Evolutionary conservation across 345 rosid species (phyloP).

Genomic region (Balakata baccata): DNA sequence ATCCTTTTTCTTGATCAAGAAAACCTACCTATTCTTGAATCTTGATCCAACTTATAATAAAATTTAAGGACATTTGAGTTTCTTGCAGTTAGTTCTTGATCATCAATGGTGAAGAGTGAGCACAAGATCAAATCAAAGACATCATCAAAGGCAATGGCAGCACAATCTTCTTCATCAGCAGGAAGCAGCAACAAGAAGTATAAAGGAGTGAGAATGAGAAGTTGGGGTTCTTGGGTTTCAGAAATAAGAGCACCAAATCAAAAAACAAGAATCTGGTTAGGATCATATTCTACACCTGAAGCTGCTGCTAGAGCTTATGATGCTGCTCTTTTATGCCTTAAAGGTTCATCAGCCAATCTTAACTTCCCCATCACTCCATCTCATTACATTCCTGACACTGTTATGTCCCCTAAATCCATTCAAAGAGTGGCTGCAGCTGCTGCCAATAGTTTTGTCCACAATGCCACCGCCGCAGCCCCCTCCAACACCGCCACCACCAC

Average conservation of each 20-base stretch:
- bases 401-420: slow-evolving; percentile 82
- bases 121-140: slow-evolving; percentile 36
- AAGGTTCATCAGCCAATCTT: slow-evolving; percentile 70
- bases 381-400: slow-evolving; percentile 36
- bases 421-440: slow-evolving; percentile 87
- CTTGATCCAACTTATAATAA: neutral
- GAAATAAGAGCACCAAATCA: slow-evolving; percentile 97
- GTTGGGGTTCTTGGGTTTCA: slow-evolving; percentile 99
- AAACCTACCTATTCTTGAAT: neutral
- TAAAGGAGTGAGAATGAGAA: slow-evolving; percentile 97
- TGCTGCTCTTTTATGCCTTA: slow-evolving; percentile 90
- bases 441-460: slow-evolving; percentile 35
- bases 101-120: slow-evolving; percentile 64
- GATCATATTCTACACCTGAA: slow-evolving; percentile 90
- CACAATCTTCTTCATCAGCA: slow-evolving; percentile 28
- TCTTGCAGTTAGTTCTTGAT: neutral
- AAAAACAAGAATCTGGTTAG: slow-evolving; percentile 95
- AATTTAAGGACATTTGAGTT: neutral
- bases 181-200: slow-evolving; percentile 39
- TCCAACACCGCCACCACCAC: slow-evolving; percentile 13
- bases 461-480: slow-evolving; percentile 16
- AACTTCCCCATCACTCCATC: slow-evolving; percentile 66
- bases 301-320: slow-evolving; percentile 98
- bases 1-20: no score
- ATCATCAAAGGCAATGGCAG: slow-evolving; percentile 31